phyloP scores from a whole-genome alignment of 371 early-diverging fungal species.

The Actinomortierella wolfii region DNA sequence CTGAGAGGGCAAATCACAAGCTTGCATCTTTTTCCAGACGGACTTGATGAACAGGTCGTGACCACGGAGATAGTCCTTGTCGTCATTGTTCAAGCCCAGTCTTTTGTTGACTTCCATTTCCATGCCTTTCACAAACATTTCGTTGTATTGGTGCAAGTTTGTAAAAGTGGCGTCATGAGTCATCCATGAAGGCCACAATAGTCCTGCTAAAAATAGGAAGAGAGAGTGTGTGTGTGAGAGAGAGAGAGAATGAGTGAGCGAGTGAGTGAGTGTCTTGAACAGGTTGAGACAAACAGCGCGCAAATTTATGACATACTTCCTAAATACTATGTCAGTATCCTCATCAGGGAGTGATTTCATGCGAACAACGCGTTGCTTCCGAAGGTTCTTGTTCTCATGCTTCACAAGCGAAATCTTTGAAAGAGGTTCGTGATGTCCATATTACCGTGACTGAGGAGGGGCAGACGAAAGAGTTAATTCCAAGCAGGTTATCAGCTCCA shows the following conservation, averaged over 20 bases:
- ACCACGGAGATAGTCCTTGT: conserved; percentile 3
- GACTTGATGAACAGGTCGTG: conserved; percentile 7
- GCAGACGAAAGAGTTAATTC: background rate
- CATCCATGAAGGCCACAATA: conserved; percentile 4
- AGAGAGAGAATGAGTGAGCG: no score
- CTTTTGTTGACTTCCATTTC: conserved; percentile 1
- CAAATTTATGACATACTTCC: conserved; percentile 10
- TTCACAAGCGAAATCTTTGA: conserved; percentile 6
- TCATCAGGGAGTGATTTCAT: conserved; percentile 14
- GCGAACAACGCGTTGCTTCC: conserved; percentile 4
- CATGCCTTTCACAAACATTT: conserved; percentile 4
- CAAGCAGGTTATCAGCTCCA: no score
- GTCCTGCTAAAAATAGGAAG: no score
- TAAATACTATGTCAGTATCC: conserved; percentile 11
- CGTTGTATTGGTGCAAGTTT: conserved; percentile 8
- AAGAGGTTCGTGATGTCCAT: conserved; percentile 7
- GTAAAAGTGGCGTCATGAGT: conserved; percentile 2
- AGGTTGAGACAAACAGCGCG: no score
- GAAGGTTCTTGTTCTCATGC: conserved; percentile 6
- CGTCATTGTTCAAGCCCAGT: background rate
- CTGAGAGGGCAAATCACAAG: background rate
- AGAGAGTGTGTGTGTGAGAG: no score
- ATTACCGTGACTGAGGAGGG: conserved; percentile 5
- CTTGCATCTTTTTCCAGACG: background rate
- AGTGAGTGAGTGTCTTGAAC: no score